phyloP scores from a whole-genome alignment of 805 yeast genomes.

The Hanseniaspora meyeri region DNA sequence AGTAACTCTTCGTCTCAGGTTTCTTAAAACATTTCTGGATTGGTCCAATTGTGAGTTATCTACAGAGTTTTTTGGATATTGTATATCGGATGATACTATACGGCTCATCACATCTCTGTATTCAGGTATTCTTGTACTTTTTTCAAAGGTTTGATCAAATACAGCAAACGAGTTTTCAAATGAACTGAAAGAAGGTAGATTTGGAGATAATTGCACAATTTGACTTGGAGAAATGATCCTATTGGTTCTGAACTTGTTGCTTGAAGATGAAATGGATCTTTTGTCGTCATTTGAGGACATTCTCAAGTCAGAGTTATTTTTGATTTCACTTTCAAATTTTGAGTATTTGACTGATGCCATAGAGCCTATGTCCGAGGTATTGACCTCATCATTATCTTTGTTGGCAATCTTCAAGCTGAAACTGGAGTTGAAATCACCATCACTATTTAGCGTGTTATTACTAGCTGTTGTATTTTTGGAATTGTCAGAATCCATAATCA shows the following conservation, averaged over 20 bases:
- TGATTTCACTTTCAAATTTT: neutral
- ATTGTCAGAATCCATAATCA: neutral
- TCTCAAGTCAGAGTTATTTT: neutral
- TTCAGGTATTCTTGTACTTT: neutral
- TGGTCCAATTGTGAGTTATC: neutral
- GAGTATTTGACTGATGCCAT: neutral
- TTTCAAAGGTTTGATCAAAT: neutral
- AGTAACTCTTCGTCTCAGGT: neutral
- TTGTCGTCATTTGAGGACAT: neutral
- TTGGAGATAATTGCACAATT: constrained; percentile 3
- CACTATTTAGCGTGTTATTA: neutral
- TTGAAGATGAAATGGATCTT: neutral
- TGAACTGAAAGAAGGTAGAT: neutral
- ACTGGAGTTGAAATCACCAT: neutral
- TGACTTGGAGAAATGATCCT: constrained; percentile 9
- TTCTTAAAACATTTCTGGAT: constrained; percentile 6
- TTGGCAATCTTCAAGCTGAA: neutral
- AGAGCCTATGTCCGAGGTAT: neutral
- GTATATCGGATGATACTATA: neutral
- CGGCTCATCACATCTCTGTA: neutral
- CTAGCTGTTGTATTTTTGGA: neutral
- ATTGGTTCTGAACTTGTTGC: neutral
- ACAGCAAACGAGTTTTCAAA: neutral
- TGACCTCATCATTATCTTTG: neutral
- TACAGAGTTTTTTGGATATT: neutral